Conservation (phyloP, 768 basidiomycete genomes). For the Naganishia antarctica region DNA sequence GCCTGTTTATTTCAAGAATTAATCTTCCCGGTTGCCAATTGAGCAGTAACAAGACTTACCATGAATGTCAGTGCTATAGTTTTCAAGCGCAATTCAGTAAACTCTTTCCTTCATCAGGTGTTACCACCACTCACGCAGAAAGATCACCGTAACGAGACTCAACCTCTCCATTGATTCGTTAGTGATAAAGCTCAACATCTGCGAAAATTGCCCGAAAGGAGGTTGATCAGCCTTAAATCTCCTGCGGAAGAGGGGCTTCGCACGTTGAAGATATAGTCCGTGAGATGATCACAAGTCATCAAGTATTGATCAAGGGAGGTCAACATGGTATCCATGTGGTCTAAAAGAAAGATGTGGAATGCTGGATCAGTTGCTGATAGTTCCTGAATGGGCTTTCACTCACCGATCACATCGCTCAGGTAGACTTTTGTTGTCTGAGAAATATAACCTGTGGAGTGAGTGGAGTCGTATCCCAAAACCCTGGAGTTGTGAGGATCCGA, state of each 20-base stretch:
- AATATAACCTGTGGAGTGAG: constrained; percentile 15
- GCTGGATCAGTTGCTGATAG: too few species aligned
- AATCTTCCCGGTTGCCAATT: neutral
- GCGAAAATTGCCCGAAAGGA: neutral
- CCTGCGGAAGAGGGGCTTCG: constrained; percentile 30
- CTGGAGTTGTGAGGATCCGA: constrained; percentile 18
- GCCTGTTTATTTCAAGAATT: neutral
- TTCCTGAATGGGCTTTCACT: neutral
- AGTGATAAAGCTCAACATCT: constrained; percentile 46
- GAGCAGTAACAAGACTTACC: constrained; percentile 24
- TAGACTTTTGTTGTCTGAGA: constrained; percentile 33
- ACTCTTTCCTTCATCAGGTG: constrained; percentile 1
- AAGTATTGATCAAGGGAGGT: constrained; percentile 44
- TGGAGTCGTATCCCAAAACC: constrained; percentile 17
- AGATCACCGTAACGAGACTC: constrained; percentile 48
- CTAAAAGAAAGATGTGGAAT: constrained; percentile 10
- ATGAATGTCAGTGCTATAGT: constrained; percentile 39
- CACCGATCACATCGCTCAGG: constrained; percentile 43
- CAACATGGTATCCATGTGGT: constrained; percentile 46
- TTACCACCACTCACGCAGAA: constrained; percentile 42
- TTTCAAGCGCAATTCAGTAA: constrained; percentile 23
- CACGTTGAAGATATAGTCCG: constrained; percentile 47
- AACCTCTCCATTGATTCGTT: constrained; percentile 49
- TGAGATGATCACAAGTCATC: constrained; percentile 45
- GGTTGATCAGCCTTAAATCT: neutral